Evolutionary conservation across 257 asterid genomes (phyloP).

Genomic region (Cinchona pubescens): DNA sequence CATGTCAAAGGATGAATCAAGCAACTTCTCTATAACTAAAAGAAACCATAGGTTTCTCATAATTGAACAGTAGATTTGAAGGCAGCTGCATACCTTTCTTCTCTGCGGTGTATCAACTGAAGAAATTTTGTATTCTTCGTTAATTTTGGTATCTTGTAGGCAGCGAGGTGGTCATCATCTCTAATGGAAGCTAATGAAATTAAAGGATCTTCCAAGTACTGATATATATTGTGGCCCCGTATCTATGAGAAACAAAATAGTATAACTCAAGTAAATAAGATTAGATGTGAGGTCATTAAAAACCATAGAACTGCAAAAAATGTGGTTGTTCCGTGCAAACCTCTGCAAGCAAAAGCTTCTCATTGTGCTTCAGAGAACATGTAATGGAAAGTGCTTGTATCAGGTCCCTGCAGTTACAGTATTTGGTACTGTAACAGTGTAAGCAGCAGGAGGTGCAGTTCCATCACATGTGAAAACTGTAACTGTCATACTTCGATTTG

Average conservation of each 20-base stretch:
- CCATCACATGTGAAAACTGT: slow-evolving; percentile 97
- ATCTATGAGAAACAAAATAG: slow-evolving; percentile 50
- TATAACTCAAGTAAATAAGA: slow-evolving; percentile 5
- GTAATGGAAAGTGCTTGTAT: slow-evolving; percentile 74
- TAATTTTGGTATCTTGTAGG: slow-evolving; percentile 80
- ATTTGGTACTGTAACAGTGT: slow-evolving; percentile 84
- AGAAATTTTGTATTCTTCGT: slow-evolving; percentile 75
- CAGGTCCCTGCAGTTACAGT: slow-evolving; percentile 97
- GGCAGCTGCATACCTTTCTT: slow-evolving; percentile 67
- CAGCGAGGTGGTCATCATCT: slow-evolving; percentile 95
- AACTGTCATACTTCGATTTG: slow-evolving; percentile 82
- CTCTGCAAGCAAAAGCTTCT: slow-evolving; percentile 96
- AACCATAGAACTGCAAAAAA: not conserved
- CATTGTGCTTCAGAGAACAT: slow-evolving; percentile 75
- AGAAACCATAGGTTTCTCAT: not conserved
- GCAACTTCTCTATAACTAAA: slow-evolving; percentile 2
- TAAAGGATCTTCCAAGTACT: slow-evolving; percentile 89
- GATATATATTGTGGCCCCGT: slow-evolving; percentile 85
- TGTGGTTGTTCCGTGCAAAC: slow-evolving; percentile 33
- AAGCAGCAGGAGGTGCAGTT: slow-evolving; percentile 81
- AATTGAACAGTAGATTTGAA: not conserved
- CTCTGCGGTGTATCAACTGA: slow-evolving; percentile 92
- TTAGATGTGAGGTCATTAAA: not conserved
- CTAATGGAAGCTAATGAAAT: slow-evolving; percentile 67
- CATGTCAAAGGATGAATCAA: not conserved